Conservation (phyloP, 257 asterid genomes). For the Lycium ferocissimum region DNA sequence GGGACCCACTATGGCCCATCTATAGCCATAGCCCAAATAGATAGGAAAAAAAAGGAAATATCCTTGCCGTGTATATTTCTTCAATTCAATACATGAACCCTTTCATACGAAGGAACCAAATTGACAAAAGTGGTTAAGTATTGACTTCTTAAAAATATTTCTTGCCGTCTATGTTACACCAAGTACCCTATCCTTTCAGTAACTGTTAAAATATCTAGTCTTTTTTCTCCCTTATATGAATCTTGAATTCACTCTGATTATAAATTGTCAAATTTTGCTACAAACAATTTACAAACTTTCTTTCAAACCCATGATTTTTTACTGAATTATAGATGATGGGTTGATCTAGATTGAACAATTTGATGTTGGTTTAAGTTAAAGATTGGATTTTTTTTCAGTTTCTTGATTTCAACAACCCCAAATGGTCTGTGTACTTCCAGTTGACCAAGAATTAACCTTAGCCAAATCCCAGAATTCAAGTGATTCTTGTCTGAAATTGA, state of each 20-base stretch:
- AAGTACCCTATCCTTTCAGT: conserved; percentile 28
- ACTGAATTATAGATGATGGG: conserved; percentile 34
- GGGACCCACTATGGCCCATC: conserved; percentile 19
- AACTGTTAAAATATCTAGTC: conserved; percentile 40
- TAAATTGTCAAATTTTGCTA: conserved; percentile 14
- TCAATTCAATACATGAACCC: conserved; percentile 18
- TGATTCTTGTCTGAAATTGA: conserved; percentile 57
- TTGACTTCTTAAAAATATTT: conserved; percentile 42
- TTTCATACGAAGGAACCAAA: conserved; percentile 1
- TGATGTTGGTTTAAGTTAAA: conserved; percentile 41
- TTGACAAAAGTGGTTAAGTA: conserved; percentile 1
- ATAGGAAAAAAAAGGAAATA: neutral
- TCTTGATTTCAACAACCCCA: conserved; percentile 46
- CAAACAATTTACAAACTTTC: conserved; percentile 46
- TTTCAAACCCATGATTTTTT: conserved; percentile 34
- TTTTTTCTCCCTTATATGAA: conserved; percentile 30
- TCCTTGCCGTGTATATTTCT: conserved; percentile 18
- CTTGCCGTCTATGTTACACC: conserved; percentile 42
- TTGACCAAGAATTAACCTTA: conserved; percentile 70
- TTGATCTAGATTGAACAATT: conserved; percentile 37
- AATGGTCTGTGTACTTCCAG: conserved; percentile 72
- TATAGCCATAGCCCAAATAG: neutral
- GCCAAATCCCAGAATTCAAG: conserved; percentile 66
- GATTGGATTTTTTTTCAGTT: conserved; percentile 39
- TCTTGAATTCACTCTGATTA: neutral